Conservation (phyloP, 2,329 filamentous ascomycete species). For the Exophiala spinifera region DNA sequence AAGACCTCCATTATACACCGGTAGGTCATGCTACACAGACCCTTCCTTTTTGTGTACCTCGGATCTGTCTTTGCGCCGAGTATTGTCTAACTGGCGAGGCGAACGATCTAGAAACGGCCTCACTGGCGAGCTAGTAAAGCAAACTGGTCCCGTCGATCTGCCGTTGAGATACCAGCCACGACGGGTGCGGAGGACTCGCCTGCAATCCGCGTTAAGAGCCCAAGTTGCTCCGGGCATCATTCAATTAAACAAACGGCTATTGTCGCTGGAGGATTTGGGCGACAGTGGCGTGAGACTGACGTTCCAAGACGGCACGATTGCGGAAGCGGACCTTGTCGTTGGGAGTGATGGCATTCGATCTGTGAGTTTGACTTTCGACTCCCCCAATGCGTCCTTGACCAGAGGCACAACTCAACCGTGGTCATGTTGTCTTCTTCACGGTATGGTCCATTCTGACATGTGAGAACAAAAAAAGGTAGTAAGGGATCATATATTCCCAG, state of each 20-base stretch:
- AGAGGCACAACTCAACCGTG: no score
- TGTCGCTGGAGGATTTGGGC: conserved; percentile 38
- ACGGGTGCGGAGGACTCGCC: conserved; percentile 35
- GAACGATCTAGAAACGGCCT: conserved; percentile 32
- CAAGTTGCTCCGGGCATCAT: conserved; percentile 46
- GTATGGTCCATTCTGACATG: no score
- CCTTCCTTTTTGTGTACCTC: not conserved
- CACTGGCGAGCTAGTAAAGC: conserved; percentile 31
- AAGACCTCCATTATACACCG: conserved; percentile 34
- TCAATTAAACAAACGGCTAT: conserved; percentile 46
- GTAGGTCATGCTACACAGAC: conserved; percentile 21
- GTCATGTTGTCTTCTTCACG: not conserved
- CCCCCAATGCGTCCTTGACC: no score
- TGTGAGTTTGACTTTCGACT: conserved; percentile 1
- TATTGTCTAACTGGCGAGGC: not conserved
- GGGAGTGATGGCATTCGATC: conserved; percentile 35
- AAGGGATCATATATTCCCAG: conserved; percentile 41
- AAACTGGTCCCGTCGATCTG: conserved; percentile 8
- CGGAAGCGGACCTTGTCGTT: conserved; percentile 31
- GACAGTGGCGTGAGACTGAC: conserved; percentile 39
- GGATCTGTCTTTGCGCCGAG: not conserved
- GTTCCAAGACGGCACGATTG: conserved; percentile 47
- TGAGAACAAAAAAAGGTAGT: conserved; percentile 35
- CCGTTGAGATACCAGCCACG: conserved; percentile 27
- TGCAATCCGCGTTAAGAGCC: conserved; percentile 51